Evolutionary conservation across 495 filamentous ascomycete genomes (phyloP).

Genomic region (Evernia prunastri): DNA sequence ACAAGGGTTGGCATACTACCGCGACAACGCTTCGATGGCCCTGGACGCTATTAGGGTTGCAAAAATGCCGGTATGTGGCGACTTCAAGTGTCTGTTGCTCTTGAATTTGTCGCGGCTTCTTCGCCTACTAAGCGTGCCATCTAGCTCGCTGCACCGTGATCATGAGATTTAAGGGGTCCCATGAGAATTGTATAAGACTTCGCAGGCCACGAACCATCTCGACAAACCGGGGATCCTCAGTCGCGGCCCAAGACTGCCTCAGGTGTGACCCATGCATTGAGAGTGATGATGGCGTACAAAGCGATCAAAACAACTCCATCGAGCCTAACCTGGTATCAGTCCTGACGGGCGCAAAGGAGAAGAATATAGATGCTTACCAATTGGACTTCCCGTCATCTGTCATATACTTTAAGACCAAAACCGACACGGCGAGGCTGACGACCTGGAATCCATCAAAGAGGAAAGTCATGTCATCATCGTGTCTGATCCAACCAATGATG

Average conservation of each 20-base stretch:
- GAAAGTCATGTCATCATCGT: constrained; percentile 5
- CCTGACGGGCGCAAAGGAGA: not conserved
- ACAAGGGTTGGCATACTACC: constrained; percentile 16
- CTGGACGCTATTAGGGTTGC: too few relatives aligned
- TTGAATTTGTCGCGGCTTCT: too few relatives aligned
- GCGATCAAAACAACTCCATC: constrained; percentile 7
- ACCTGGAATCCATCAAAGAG: constrained; percentile 15
- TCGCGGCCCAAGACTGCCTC: not conserved
- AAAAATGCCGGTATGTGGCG: not conserved
- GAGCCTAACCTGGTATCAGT: not conserved
- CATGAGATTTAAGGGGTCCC: too few relatives aligned
- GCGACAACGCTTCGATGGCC: constrained; percentile 44
- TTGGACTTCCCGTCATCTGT: not conserved
- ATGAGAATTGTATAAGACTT: too few relatives aligned
- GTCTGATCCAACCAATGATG: constrained; percentile 13
- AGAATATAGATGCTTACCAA: not conserved
- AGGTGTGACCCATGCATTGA: constrained; percentile 2
- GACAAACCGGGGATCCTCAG: not conserved
- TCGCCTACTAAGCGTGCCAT: too few relatives aligned
- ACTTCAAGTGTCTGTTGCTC: too few relatives aligned
- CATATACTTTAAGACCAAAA: constrained; percentile 1
- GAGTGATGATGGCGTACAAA: constrained; percentile 5
- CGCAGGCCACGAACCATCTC: too few relatives aligned
- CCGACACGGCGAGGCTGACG: not conserved
- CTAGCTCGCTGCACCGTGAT: too few relatives aligned